These are phyloP conservation scores for Paraphoma chrysanthemicola DNA, from an alignment of 2,329 filamentous ascomycete genomes.

Conservation along the genomic window DNA sequence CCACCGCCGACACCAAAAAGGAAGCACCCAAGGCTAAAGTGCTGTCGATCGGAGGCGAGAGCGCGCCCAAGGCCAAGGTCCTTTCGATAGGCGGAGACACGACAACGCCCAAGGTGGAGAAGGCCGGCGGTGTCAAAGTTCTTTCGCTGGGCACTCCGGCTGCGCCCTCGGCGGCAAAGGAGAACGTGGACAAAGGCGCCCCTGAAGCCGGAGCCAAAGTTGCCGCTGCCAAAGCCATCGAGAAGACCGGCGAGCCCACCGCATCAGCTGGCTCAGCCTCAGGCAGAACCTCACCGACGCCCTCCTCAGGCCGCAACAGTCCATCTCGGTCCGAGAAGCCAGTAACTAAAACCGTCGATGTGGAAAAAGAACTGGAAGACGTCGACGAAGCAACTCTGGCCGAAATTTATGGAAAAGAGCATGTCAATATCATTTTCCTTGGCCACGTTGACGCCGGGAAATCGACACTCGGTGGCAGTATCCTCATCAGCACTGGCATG, in stretches of 20 bases:
- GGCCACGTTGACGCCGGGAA: conserved; percentile 99
- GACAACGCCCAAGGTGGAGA: conserved; percentile 62
- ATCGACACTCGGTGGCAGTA: conserved; percentile 91
- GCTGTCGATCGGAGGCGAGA: conserved; percentile 66
- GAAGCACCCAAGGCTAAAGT: conserved; percentile 66
- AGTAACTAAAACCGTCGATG: conserved; percentile 75
- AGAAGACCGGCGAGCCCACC: conserved; percentile 79
- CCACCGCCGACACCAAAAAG: conserved; percentile 49
- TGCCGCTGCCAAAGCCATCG: conserved; percentile 86
- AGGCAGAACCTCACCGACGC: conserved; percentile 80
- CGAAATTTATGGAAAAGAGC: conserved; percentile 95
- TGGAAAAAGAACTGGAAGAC: conserved; percentile 81
- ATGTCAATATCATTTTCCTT: conserved; percentile 95
- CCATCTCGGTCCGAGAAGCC: conserved; percentile 69
- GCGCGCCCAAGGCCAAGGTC: conserved; percentile 64
- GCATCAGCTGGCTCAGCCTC: conserved; percentile 57
- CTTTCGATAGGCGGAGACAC: conserved; percentile 65
- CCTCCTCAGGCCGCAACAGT: conserved; percentile 84
- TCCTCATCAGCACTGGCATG: conserved; percentile 94
- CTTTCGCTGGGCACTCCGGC: conserved; percentile 71
- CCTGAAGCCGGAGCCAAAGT: conserved; percentile 81
- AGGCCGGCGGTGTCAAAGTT: conserved; percentile 68
- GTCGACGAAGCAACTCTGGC: conserved; percentile 85
- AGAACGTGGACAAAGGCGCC: conserved; percentile 50
- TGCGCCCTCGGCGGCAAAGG: conserved; percentile 58